A percentile compares a stretch with the other conserved stretches of the same genome.
These are phyloP conservation scores for Talaromyces sp. DNA, from an alignment of 2,329 filamentous ascomycete genomes.

Conservation along the genomic window DNA sequence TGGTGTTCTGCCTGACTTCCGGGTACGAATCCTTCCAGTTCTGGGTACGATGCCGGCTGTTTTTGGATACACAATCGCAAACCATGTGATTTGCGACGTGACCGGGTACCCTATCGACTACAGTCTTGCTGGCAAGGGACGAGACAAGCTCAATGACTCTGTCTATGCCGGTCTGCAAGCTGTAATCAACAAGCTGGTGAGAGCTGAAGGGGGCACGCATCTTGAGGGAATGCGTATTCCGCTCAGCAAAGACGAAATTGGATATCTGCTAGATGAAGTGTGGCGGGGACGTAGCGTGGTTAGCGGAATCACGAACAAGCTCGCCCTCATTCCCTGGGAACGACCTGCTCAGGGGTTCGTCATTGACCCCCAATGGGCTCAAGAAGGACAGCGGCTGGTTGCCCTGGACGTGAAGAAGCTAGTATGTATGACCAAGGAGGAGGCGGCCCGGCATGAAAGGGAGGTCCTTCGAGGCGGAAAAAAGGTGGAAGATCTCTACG, in stretches of 20 bases:
- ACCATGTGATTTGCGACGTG: conserved; percentile 83
- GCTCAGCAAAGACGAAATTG: conserved; percentile 72
- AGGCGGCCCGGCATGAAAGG: conserved; percentile 74
- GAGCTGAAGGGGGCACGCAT: conserved; percentile 47
- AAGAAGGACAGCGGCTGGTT: conserved; percentile 71
- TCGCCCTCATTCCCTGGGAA: conserved; percentile 77
- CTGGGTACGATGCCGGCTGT: conserved; percentile 96
- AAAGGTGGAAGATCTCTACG: conserved; percentile 68
- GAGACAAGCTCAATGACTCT: conserved; percentile 89
- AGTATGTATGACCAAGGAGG: conserved; percentile 91
- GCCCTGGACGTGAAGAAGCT: conserved; percentile 64
- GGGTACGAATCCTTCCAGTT: conserved; percentile 90
- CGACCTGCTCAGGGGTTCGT: conserved; percentile 58
- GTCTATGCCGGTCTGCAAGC: conserved; percentile 72
- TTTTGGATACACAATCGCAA: conserved; percentile 87
- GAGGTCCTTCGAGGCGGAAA: conserved; percentile 69
- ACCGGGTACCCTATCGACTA: conserved; percentile 74
- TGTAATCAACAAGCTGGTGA: conserved; percentile 70
- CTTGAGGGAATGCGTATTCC: conserved; percentile 73
- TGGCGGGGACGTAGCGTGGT: conserved; percentile 78
- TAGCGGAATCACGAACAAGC: conserved; percentile 72
- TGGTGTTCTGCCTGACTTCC: conserved; percentile 84
- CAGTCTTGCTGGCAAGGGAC: conserved; percentile 72
- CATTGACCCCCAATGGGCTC: conserved; percentile 55
- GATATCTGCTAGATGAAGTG: conserved; percentile 85